Percentiles rank a stretch among this genome's conserved stretches.
phyloP scores from a whole-genome alignment of 768 basidiomycete genomes.

The Hericium erinaceus region DNA sequence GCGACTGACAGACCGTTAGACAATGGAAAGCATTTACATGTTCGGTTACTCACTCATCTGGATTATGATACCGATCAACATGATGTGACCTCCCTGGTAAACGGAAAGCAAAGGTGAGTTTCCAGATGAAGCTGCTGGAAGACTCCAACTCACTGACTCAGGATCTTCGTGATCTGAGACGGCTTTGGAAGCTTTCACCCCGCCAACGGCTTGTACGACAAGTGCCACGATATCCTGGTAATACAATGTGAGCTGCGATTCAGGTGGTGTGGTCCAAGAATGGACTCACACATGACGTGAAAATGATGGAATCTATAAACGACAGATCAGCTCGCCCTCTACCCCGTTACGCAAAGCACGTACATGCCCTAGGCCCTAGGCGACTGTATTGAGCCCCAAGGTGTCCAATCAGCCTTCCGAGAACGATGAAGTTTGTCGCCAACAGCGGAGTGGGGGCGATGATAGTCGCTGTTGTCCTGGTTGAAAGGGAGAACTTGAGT shows the following conservation, averaged over 20 bases:
- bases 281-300: conserved; percentile 21
- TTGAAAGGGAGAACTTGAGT: neutral
- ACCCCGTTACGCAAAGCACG: conserved; percentile 1
- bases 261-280: neutral
- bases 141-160: neutral
- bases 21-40: neutral
- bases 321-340: neutral
- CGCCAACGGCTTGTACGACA: conserved; percentile 31
- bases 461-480: conserved; percentile 32
- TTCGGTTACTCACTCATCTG: conserved; percentile 16
- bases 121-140: too few relatives aligned
- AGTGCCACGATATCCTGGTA: conserved; percentile 28
- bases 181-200: conserved; percentile 21
- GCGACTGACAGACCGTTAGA: neutral
- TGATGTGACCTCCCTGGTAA: conserved; percentile 19
- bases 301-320: conserved; percentile 19
- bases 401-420: conserved; percentile 34
- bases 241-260: neutral
- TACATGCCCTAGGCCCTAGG: conserved; percentile 26
- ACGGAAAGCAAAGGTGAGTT: neutral
- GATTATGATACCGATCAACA: conserved; percentile 21
- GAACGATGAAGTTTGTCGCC: conserved; percentile 47
- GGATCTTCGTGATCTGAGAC: neutral
- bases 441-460: conserved; percentile 48
- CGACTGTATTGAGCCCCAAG: conserved; percentile 44